Evolutionary conservation across 1,284 basidiomycete genomes (phyloP).

Genomic region (Cutaneotrichosporon curvatum): DNA sequence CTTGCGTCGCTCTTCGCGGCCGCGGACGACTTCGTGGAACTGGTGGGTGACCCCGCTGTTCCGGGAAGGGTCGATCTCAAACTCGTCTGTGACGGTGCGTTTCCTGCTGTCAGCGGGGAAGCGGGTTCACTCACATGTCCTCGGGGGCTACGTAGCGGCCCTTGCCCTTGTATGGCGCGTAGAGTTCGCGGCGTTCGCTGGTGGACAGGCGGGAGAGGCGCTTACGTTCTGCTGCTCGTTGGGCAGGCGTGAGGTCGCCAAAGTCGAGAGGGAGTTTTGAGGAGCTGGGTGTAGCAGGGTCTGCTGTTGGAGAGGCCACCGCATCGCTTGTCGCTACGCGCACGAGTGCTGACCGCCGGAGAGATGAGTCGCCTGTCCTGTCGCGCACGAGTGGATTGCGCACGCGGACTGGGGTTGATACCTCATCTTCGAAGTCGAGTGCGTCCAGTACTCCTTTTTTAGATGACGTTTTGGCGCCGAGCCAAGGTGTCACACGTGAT

Average conservation of each 20-base stretch:
- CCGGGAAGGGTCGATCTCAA: conserved; percentile 57
- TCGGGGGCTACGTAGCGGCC: conserved; percentile 35
- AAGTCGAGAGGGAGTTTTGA: conserved; percentile 15
- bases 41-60: conserved; percentile 63
- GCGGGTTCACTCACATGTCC: conserved; percentile 23
- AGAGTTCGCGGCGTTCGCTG: conserved; percentile 29
- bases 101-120: conserved; percentile 18
- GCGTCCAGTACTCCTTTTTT: not conserved
- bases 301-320: not conserved
- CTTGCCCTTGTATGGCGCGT: conserved; percentile 36
- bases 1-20: conserved; percentile 56
- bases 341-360: conserved; percentile 3
- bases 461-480: conserved; percentile 1
- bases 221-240: conserved; percentile 27
- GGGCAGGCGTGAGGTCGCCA: conserved; percentile 24
- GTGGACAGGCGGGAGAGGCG: conserved; percentile 23
- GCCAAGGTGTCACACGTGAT: conserved; percentile 17
- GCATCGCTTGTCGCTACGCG: not conserved
- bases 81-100: conserved; percentile 57
- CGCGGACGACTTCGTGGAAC: conserved; percentile 69
- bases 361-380: conserved; percentile 14
- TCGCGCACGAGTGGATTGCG: conserved; percentile 26
- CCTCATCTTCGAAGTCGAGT: conserved; percentile 7
- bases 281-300: not conserved
- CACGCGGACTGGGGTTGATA: not conserved